Evolutionary conservation across 495 filamentous ascomycete genomes (phyloP), one percentile per base, ranked within the genome.

Genomic region (Letharia columbiana): DNA sequence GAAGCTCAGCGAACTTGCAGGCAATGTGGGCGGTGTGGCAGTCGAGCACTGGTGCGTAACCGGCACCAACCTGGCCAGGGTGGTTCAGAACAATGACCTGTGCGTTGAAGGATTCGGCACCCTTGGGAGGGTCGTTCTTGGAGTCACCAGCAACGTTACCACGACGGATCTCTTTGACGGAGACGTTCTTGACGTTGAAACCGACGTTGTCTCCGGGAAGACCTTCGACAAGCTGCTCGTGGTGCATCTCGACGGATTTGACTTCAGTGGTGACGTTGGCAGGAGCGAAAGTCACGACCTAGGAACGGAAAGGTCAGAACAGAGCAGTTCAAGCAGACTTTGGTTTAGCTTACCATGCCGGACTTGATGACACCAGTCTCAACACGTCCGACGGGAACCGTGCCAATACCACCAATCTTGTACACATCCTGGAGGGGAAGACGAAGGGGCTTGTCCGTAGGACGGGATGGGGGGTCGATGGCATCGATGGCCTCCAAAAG

Each of bases 161-260:
- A 93, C 94, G 94, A 82, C 94, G 94, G 77, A 98, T 96, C 80
- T 98, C 94, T 91, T 98, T 98, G 83, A 98, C 95, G 78, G 94
- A 98, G 74, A 98, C 94, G 94, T 98, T 98, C 93, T 97, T 96
- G 83, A 98, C 95, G 89, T 98, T 98, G 92, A 98, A 98, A 74
- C 94, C 94, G 77, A 98, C 94, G 83, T 98, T 98, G 88, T 98
- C 94, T 83, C 94, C 94, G 72, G 94, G 95, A 70, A 91, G 74
- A 90, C 94, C 94, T 85, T 96, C 90, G 74, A 81, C 77, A 77
- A 98, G 92, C 88, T 96, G 92, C 84, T 98, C 93, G 91, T 98
- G 94, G 86, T 97, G 92, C 94, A 98, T 98, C 85, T 98, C 94
- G 75, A 98, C 94, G 78, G 92, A 96, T 89, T 98, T 98, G 85